Evolutionary conservation across 2,329 filamentous ascomycete genomes (phyloP), one percentile per base, ranked within the genome.

Genomic region (Fusarium begoniae): DNA sequence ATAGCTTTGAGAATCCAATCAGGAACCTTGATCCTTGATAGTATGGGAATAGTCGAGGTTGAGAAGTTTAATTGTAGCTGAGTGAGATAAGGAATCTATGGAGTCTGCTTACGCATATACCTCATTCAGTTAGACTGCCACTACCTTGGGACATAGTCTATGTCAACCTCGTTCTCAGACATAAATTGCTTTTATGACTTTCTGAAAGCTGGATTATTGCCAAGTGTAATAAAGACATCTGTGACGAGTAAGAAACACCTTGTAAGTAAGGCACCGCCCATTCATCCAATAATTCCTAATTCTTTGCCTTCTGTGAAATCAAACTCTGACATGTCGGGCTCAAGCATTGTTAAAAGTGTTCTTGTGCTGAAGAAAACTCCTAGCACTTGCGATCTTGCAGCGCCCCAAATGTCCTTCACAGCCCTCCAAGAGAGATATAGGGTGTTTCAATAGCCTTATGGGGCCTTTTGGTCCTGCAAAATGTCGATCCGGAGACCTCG

Each of bases 51-150:
- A 53, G 44, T 37, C 18, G 28, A 26, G 24, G 35, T 35, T 37
- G 35, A 22, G 17, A 58, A 30, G 55, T 30, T 24, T 38, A 32
- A 51, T 20, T n/a, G 14, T 17, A 28, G 53, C 4, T 18, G 40
- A 18, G 48, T n/a, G 41, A 58, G 32, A 35, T 41, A 48, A 48
- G 17, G 3, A n/a, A 20, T 20, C 22, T 22, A 51, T 24, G 20
- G 45, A 53, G 20, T 30, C 26, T 63, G 66, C 66, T 69, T 69
- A 69, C 24, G 28, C 37, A 63, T 28, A 37, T 47, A 5, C 56
- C 38, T 22, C 7, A 40, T 63, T 24, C n/a, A 47, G 54, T 47
- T 63, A 63, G 60, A 14, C 41, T 37, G 35, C 35, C 13, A 13
- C 41, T 47, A 24, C 32, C 48, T 24, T 20, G 10, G 30, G 20